phyloP scores from a whole-genome alignment of 225 moss, liverwort and hornwort genomes.

The Physcomitrium patens region DNA sequence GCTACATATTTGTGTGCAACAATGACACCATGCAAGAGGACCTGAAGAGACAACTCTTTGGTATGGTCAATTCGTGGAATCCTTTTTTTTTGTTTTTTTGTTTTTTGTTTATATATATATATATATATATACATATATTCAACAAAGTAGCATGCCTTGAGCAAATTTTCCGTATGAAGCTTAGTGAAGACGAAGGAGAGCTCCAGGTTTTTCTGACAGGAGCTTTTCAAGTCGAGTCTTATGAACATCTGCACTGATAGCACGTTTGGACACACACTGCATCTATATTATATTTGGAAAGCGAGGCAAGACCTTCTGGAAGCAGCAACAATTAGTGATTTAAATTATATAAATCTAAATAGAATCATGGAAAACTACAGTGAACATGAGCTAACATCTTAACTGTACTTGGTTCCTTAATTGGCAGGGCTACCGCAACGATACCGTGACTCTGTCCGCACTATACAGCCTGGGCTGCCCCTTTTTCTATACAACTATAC shows the following conservation, averaged over 20 bases:
- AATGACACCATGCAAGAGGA: slow-evolving; percentile 77
- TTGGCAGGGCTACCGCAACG: slow-evolving; percentile 60
- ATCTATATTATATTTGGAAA: background rate
- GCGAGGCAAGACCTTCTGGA: background rate
- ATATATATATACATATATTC: too few species aligned
- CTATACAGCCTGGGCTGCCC: slow-evolving; percentile 67
- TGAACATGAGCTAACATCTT: slow-evolving; percentile 1
- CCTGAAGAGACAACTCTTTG: slow-evolving; percentile 69
- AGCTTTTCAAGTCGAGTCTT: background rate
- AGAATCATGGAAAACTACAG: background rate
- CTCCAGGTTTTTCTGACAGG: background rate
- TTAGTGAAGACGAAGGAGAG: too few species aligned
- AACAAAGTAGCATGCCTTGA: too few species aligned
- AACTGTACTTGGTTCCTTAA: background rate
- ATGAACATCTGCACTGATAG: background rate
- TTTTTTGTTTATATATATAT: too few species aligned
- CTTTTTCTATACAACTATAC: slow-evolving; percentile 67
- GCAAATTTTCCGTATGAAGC: too few species aligned
- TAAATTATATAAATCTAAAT: background rate
- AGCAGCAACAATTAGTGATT: background rate
- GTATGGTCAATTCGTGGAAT: slow-evolving; percentile 17
- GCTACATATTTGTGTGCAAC: slow-evolving; percentile 71
- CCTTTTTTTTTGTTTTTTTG: too few species aligned
- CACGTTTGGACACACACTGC: background rate
- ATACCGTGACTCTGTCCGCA: slow-evolving; percentile 69